These are phyloP conservation scores for Omphalotus guepiniiformis DNA, from an alignment of 768 basidiomycete species.

Conservation along the genomic window DNA sequence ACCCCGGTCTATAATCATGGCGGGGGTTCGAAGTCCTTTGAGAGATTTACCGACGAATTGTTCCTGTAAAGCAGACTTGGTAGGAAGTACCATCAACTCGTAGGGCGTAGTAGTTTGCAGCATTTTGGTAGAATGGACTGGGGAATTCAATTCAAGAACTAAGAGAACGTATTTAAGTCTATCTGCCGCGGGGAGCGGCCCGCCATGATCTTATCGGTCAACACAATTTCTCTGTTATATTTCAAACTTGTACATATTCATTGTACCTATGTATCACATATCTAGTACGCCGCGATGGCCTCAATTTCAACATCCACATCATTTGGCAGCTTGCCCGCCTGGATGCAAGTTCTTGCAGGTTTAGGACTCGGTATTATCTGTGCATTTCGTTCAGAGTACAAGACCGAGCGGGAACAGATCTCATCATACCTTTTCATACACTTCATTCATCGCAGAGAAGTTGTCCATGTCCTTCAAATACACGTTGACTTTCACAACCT, in stretches of 20 bases:
- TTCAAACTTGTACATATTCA: neutral
- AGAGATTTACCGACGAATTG: constrained; percentile 58
- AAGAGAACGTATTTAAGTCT: neutral
- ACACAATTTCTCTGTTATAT: neutral
- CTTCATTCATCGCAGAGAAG: constrained; percentile 52
- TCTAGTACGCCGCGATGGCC: constrained; percentile 47
- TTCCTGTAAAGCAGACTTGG: constrained; percentile 45
- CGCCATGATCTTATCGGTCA: neutral
- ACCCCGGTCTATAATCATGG: constrained; percentile 70
- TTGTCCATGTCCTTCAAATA: constrained; percentile 60
- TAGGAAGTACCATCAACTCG: constrained; percentile 33
- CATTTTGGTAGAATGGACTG: constrained; percentile 4
- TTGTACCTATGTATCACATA: neutral
- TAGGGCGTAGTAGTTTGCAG: constrained; percentile 46
- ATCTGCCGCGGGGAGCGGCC: neutral
- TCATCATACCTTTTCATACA: constrained; percentile 45
- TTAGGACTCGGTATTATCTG: constrained; percentile 52
- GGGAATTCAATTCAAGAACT: neutral
- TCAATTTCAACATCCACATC: constrained; percentile 76
- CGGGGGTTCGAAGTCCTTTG: constrained; percentile 65
- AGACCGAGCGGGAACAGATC: neutral
- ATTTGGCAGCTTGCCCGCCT: constrained; percentile 62
- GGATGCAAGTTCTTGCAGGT: constrained; percentile 74
- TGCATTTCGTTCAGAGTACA: neutral
- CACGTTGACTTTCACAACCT: constrained; percentile 53